Evolutionary conservation across 257 asterid genomes (phyloP).

Genomic region (Solanum acaule): DNA sequence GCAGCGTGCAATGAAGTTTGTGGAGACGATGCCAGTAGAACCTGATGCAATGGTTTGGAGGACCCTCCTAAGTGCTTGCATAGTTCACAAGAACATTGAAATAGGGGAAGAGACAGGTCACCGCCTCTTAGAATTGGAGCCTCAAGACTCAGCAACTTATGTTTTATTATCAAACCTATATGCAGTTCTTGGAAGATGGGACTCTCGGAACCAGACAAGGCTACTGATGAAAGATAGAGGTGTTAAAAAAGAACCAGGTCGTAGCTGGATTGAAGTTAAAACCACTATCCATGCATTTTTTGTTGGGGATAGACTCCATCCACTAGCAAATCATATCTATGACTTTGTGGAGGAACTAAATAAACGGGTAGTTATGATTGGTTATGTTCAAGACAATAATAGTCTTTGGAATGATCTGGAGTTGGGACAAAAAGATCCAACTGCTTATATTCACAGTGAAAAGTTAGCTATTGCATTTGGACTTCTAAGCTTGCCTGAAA

Average conservation of each 20-base stretch:
- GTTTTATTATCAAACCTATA: constrained; percentile 74
- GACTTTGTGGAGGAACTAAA: constrained; percentile 43
- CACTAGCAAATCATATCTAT: constrained; percentile 50
- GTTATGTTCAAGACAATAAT: constrained; percentile 53
- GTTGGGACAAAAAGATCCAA: constrained; percentile 58
- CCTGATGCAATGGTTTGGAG: constrained; percentile 97
- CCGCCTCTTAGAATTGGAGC: constrained; percentile 58
- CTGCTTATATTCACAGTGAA: constrained; percentile 57
- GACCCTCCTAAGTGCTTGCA: constrained; percentile 81
- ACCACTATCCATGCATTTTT: constrained; percentile 61
- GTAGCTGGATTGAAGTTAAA: constrained; percentile 78
- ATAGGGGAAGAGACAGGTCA: constrained; percentile 71
- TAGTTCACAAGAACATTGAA: constrained; percentile 61
- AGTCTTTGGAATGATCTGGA: constrained; percentile 67
- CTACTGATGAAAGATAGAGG: constrained; percentile 72
- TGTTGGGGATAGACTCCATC: constrained; percentile 75
- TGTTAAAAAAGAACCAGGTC: constrained; percentile 84
- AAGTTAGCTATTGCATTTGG: constrained; percentile 82
- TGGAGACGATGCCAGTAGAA: constrained; percentile 66
- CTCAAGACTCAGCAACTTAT: constrained; percentile 72
- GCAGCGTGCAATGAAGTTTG: constrained; percentile 51
- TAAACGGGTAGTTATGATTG: constrained; percentile 36
- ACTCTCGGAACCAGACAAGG: constrained; percentile 49
- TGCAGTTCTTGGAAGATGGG: constrained; percentile 75
- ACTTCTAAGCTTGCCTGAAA: constrained; percentile 38